phyloP scores from a whole-genome alignment of 1,284 basidiomycete species.

The Fomitopsis pinicola region DNA sequence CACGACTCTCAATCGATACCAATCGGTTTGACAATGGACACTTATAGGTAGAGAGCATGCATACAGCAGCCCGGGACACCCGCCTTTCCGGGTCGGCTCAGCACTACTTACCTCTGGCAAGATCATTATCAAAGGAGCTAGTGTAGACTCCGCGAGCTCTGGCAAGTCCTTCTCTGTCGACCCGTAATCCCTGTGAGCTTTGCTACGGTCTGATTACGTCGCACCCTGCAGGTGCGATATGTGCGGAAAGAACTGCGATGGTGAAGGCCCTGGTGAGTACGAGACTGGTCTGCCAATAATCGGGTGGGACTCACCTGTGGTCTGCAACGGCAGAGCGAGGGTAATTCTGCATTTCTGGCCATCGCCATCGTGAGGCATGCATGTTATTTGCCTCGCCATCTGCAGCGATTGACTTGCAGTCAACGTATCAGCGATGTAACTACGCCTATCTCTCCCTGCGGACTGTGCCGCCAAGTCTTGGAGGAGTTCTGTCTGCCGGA shows the following conservation, averaged over 20 bases:
- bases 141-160: conserved; percentile 86
- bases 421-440: conserved; percentile 47
- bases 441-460: conserved; percentile 70
- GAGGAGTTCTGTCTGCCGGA: conserved; percentile 76
- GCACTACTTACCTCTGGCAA: conserved; percentile 67
- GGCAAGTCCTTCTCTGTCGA: conserved; percentile 35
- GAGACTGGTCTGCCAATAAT: background rate
- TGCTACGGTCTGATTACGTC: background rate
- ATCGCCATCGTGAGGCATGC: conserved; percentile 65
- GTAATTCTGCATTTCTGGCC: conserved; percentile 54
- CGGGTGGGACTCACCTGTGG: background rate
- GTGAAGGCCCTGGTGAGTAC: conserved; percentile 73
- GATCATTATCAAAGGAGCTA: conserved; percentile 70
- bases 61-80: conserved; percentile 58
- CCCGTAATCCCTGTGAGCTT: too few species aligned
- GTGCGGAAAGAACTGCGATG: conserved; percentile 81
- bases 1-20: background rate
- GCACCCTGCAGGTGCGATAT: conserved; percentile 50
- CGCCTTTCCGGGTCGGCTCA: conserved; percentile 83
- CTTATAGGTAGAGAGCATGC: conserved; percentile 42
- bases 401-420: background rate
- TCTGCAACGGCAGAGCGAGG: conserved; percentile 57
- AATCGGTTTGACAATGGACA: background rate
- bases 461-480: conserved; percentile 86
- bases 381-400: conserved; percentile 1